Evolutionary conservation across 2,329 filamentous ascomycete species (phyloP), one percentile per base, ranked within the genome.

Genomic region (Fusarium sp.): DNA sequence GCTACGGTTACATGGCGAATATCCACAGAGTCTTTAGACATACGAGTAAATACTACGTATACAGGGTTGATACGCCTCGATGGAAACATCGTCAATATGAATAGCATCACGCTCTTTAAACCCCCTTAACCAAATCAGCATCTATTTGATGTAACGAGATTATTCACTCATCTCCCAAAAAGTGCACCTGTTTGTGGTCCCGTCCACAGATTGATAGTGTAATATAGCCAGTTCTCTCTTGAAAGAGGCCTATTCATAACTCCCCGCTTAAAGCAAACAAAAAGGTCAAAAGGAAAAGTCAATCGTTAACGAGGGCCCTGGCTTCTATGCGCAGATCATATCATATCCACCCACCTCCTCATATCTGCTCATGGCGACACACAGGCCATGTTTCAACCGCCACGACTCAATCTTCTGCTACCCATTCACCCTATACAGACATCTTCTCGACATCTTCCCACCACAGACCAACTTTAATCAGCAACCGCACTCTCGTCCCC

Each of bases 401-500:
- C 42, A 41, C 37, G 20, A 23, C 13, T 28, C 29, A 47, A 10
- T 28, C 26, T 55, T 49, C 59, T 42, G 11, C 42, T 57, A 44
- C 23, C 42, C 50, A 44, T 20, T 24, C 33, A 29, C 29, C 50
- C 48, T 43, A 37, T 24, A 28, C 26, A 39, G 28, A 16, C 38
- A 46, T 28, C 53, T 39, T 48, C 53, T 50, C 39, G 26, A 35
- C 24, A 26, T 38, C 44, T 56, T 63, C 53, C 57, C 26, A 24
- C 15, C 38, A 15, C 21, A 42, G 21, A 26, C 33, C 21, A 28
- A 35, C 29, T 48, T 76, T 67, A 82, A 62, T 85, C 84, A 11
- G 74, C 76, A 63, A 84, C 77, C 23, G 82, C 83, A 44, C 78
- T 80, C 61, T 84, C 83, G 47, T 84, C 77, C 15, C 46, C 65